A percentile compares a stretch with the other conserved stretches of the same genome.
phyloP scores from a whole-genome alignment of 2,329 filamentous ascomycete species.

The Ophiosphaerella herpotricha region DNA sequence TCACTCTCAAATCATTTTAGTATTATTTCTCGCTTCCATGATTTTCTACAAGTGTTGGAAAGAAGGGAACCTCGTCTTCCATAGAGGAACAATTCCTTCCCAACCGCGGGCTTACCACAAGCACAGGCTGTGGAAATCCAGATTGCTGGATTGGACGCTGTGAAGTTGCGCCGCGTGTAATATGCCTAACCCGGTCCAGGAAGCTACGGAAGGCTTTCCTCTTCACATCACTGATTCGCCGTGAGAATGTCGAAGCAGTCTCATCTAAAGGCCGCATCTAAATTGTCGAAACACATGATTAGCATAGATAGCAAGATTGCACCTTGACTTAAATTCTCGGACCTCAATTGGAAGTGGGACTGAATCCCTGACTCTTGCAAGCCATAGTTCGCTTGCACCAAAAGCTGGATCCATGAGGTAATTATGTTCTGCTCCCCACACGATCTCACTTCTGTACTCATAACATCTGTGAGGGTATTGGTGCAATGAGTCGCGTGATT shows the following conservation, averaged over 20 bases:
- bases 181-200: slow-evolving; percentile 1
- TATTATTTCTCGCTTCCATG: neutral
- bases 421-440: slow-evolving; percentile 30
- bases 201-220: slow-evolving; percentile 2
- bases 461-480: slow-evolving; percentile 11
- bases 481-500: neutral
- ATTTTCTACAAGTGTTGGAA: neutral
- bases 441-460: slow-evolving; percentile 22
- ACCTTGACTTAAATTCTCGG: neutral
- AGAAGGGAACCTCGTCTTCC: neutral
- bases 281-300: no score
- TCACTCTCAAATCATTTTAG: no score
- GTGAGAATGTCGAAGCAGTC: neutral
- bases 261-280: no score
- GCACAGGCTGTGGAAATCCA: neutral
- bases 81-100: slow-evolving; percentile 1
- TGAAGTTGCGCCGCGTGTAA: neutral
- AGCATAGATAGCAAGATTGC: no score
- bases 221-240: neutral
- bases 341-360: slow-evolving; percentile 12
- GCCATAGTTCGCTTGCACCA: slow-evolving; percentile 29
- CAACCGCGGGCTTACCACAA: slow-evolving; percentile 2
- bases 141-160: neutral
- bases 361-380: slow-evolving; percentile 28
- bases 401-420: slow-evolving; percentile 34